Base-by-base conservation (phyloP, 495 filamentous ascomycete genomes). In the Penicilliopsis zonata region DNA sequence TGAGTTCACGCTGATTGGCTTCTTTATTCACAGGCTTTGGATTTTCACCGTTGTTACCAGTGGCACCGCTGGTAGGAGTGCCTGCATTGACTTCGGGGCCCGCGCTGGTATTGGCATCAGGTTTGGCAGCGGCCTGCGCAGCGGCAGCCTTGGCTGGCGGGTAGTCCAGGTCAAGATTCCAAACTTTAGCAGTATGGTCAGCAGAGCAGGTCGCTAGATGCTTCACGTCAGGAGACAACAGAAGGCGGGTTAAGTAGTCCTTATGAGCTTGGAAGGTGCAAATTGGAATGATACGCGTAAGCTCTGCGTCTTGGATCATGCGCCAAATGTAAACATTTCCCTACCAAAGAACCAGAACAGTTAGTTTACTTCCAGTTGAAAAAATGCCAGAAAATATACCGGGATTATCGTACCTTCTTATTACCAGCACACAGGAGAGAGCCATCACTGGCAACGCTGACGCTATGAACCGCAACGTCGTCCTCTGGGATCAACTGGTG, bases 301-400 rank as follows among this genome's bases (percentile, higher is more conserved):
- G 65, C 23, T 96, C 86, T 31, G 72, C 74, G 27, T 74, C 75
- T 46, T 88, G 84, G 31, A 84, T 65, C 56, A 98, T 82, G 38
- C 80, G 77, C 90, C 90, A 98, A 44, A 96, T 82, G 56, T 88
- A 96, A 36, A 95, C 86, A 48, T 90, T 94, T 33, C 90, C 90
- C 86, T 96, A 42, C 9, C 8, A 20, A 12, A 13, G 10, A 10
- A 18, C 34, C 21, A 18, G 34, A 28, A 26, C 30, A 30, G 33
- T 33, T 15, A 16, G 10, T 15, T 31, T n/a, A 19, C 17, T 20
- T 5, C 19, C 18, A 30, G 21, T 17, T 14, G n/a, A 25, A 17
- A 10, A 17, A 36, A 10, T 21, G 20, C 13, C 19, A 46, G 24
- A 33, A n/a, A 34, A 15, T 13, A 25, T 20, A 24, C 16, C 25